Evolutionary conservation across 257 asterid genomes (phyloP).

Genomic region (Solanum chilense): DNA sequence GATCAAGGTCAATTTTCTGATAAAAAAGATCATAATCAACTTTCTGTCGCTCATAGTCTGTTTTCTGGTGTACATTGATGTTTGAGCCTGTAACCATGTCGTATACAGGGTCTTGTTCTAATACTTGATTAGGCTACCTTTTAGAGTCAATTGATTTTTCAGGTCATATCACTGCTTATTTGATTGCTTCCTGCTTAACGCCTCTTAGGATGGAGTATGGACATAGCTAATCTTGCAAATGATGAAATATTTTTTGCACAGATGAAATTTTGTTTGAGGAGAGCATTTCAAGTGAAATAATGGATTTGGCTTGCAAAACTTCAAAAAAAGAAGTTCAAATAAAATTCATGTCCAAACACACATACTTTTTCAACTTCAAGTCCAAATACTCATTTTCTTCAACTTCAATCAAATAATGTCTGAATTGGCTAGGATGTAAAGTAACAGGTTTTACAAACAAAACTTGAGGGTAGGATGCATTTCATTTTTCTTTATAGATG

Average conservation of each 20-base stretch:
- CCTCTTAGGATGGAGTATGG: background rate
- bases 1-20: background rate
- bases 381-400: background rate
- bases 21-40: background rate
- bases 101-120: background rate
- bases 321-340: background rate
- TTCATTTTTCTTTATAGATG: background rate
- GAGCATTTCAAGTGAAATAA: background rate
- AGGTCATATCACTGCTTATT: background rate
- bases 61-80: background rate
- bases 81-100: background rate
- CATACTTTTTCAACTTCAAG: background rate
- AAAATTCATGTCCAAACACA: background rate
- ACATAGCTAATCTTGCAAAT: background rate
- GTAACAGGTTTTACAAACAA: background rate
- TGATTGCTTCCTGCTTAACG: background rate
- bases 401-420: background rate
- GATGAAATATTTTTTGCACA: background rate
- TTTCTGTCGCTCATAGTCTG: background rate
- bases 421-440: background rate
- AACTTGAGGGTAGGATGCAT: background rate
- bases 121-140: background rate
- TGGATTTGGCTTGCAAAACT: background rate
- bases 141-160: background rate
- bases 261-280: background rate